phyloP scores from a whole-genome alignment of 83 land plant species.

The Picea engelmannii region DNA sequence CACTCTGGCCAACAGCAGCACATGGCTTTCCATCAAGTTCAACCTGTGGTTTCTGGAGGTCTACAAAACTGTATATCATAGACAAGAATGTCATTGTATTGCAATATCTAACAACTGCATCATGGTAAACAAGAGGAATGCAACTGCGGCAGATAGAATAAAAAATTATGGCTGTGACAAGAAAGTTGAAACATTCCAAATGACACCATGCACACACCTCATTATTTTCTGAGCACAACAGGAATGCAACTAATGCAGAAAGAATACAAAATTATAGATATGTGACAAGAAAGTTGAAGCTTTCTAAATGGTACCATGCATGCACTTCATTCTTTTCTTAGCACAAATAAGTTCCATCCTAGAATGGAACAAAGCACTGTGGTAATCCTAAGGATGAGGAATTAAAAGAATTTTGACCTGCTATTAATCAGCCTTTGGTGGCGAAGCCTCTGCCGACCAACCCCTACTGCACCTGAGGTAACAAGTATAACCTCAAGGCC shows the following conservation, averaged over 20 bases:
- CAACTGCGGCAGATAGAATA: not conserved
- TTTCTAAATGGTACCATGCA: no score
- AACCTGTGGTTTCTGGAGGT: conserved; percentile 93
- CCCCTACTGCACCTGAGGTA: conserved; percentile 93
- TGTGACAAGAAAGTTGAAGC: no score
- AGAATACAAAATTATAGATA: no score
- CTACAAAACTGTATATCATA: conserved; percentile 69
- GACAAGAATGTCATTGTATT: no score
- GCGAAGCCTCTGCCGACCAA: conserved; percentile 87
- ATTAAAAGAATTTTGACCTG: conserved; percentile 27
- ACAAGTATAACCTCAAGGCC: conserved; percentile 91
- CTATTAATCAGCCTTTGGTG: conserved; percentile 77
- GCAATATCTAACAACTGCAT: not conserved
- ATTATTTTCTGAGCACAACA: not conserved
- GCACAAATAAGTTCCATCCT: not conserved
- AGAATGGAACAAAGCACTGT: not conserved
- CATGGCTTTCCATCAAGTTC: conserved; percentile 51
- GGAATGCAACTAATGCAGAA: no score
- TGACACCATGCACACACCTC: not conserved
- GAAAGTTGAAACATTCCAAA: not conserved
- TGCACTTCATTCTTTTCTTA: no score
- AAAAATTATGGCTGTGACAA: not conserved
- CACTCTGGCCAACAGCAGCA: no score
- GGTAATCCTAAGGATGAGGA: not conserved
- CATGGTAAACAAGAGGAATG: conserved; percentile 1